Base-by-base conservation (phyloP, 2,329 filamentous ascomycete species). In the Alternaria sp. region DNA sequence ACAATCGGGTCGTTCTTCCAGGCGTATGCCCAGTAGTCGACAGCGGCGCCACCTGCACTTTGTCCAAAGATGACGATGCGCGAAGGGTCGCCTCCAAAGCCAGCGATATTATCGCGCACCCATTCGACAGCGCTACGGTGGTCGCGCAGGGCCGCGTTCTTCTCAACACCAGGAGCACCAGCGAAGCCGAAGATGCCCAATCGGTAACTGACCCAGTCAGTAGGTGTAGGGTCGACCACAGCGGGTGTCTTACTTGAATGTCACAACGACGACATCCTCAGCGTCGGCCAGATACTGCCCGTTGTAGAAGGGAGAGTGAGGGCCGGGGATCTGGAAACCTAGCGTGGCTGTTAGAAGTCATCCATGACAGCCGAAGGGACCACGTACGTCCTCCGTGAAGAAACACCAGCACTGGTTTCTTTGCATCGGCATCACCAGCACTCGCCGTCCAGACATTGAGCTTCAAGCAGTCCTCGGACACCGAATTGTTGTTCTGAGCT, bases 11-110 rank as follows among this genome's bases (percentile, higher is more conserved):
- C 82, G 0, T 81, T 55, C 8, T 69, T 68, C 59, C 82, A 85
- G 0, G 85, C 82, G 55, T 85, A 87, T 0, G 82, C 77, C 78
- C 81, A 85, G 70, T 83, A 84, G 64, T 86, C 84, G 0, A 83
- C 82, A 0, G 80, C 72, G 6, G 79, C 75, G 46, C 73, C 75
- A 26, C 80, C 80, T n/a, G 79, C 78, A 21, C 75, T 76, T 53
- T 82, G 78, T 1, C 81, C 81, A 47, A 75, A 80, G n/a, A 82
- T 69, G 14, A 74, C 76, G 43, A 83, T 82, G 6, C 75, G 68
- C 47, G 63, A 68, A 3, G 80, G 73, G 60, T 82, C 79, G 7
- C 80, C 81, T 21, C 81, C 81, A 47, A 82, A 82, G 12, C 66
- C 69, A 8, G 67, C 74, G 54, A 82, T 82, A 59, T 83, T 83